Conservation (phyloP, 2,329 filamentous ascomycete species). For the Blumeriella jaapii region DNA sequence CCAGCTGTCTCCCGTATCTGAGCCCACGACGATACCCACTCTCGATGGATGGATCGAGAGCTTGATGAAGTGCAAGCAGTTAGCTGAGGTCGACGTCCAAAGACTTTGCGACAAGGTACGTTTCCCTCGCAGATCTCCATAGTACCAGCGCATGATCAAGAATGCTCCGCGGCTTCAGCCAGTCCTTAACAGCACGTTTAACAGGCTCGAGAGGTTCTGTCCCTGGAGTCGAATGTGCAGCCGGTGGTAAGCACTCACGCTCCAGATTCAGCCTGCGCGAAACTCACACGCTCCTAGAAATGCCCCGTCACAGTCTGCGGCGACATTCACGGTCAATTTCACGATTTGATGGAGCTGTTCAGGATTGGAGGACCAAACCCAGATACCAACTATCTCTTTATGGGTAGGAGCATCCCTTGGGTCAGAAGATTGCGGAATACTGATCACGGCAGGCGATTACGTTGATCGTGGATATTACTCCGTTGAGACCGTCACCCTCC, state of each 20-base stretch:
- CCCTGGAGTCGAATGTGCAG: slow-evolving; percentile 97
- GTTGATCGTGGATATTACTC: slow-evolving; percentile 99
- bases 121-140: slow-evolving; percentile 20
- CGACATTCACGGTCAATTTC: slow-evolving; percentile 98
- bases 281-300: slow-evolving; percentile 48
- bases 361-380: slow-evolving; percentile 97
- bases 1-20: slow-evolving; percentile 63
- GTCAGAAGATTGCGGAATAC: slow-evolving; percentile 2
- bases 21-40: slow-evolving; percentile 83
- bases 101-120: slow-evolving; percentile 94
- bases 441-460: slow-evolving; percentile 63
- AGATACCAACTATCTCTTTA: slow-evolving; percentile 98
- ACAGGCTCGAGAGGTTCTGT: slow-evolving; percentile 87
- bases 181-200: slow-evolving; percentile 13
- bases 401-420: slow-evolving; percentile 69
- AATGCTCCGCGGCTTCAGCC: slow-evolving; percentile 1
- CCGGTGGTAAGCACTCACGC: slow-evolving; percentile 63
- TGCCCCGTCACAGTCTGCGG: slow-evolving; percentile 97
- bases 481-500: slow-evolving; percentile 91
- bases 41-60: slow-evolving; percentile 98
- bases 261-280: background rate
- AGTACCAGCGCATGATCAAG: slow-evolving; percentile 4
- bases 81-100: slow-evolving; percentile 88
- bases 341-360: slow-evolving; percentile 98
- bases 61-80: slow-evolving; percentile 97